Conservation (phyloP, 2,329 filamentous ascomycete species). For the Fusarium cyanostomum region DNA sequence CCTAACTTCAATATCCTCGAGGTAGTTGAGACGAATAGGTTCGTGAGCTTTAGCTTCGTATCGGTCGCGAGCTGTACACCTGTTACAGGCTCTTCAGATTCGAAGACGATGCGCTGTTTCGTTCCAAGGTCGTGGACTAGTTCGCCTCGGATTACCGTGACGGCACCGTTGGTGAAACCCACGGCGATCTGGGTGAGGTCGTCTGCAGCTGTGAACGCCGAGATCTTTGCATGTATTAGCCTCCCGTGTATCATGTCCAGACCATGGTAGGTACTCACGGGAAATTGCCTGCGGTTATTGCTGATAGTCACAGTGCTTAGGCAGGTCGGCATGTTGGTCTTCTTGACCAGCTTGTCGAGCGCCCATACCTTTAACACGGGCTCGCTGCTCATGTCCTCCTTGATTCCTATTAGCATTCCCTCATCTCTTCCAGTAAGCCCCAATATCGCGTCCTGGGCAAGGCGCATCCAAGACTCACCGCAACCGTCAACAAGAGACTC, state of each 20-base stretch:
- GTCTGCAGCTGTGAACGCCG: conserved; percentile 85
- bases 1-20: conserved; percentile 85
- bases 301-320: conserved; percentile 86
- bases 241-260: rapidly evolving
- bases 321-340: conserved; percentile 88
- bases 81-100: conserved; percentile 95
- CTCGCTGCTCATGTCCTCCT: conserved; percentile 88
- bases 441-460: not conserved
- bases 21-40: conserved; percentile 92
- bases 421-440: not conserved
- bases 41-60: conserved; percentile 64
- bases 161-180: conserved; percentile 94
- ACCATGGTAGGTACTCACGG: conserved; percentile 60
- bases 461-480: conserved; percentile 54
- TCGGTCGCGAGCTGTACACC: conserved; percentile 80
- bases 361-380: conserved; percentile 98
- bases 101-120: conserved; percentile 92
- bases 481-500: conserved; percentile 83
- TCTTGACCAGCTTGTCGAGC: conserved; percentile 92
- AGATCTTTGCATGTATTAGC: conserved; percentile 64
- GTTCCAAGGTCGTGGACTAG: conserved; percentile 94
- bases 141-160: conserved; percentile 93
- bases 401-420: conserved; percentile 10
- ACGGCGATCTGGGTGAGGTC: conserved; percentile 93
- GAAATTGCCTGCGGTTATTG: conserved; percentile 92